Conservation (phyloP, 331 rosid genomes). For the Malus hybrid region DNA sequence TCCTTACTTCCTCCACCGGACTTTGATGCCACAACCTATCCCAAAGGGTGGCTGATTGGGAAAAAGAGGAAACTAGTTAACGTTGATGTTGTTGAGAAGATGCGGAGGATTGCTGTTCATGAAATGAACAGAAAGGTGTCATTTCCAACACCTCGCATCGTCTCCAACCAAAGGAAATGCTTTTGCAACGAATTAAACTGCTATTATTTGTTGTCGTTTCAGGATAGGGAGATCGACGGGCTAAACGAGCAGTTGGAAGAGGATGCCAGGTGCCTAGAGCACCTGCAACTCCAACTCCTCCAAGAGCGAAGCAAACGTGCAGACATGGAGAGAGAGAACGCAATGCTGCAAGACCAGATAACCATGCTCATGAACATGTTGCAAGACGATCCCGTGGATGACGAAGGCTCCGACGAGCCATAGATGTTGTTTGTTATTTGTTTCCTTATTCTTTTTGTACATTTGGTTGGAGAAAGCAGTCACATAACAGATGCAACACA, state of each 20-base stretch:
- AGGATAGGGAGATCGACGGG: slow-evolving; percentile 77
- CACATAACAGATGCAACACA: neutral
- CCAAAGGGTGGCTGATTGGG: slow-evolving; percentile 86
- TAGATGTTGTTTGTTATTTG: neutral
- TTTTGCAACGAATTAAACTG: neutral
- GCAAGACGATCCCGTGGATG: slow-evolving; percentile 41
- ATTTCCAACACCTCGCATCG: neutral
- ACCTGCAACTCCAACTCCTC: slow-evolving; percentile 67
- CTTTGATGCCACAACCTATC: slow-evolving; percentile 69
- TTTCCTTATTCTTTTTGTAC: slow-evolving; percentile 26
- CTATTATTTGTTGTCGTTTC: neutral
- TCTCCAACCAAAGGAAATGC: neutral
- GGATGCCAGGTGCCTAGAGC: slow-evolving; percentile 64
- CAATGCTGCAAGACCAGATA: slow-evolving; percentile 77
- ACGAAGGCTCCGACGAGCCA: slow-evolving; percentile 44
- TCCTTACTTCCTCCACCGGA: slow-evolving; percentile 94
- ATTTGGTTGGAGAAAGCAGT: slow-evolving; percentile 11
- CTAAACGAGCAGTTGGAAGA: slow-evolving; percentile 76
- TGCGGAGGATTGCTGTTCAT: slow-evolving; percentile 77
- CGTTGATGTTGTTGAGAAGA: slow-evolving; percentile 87
- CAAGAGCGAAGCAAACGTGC: slow-evolving; percentile 59
- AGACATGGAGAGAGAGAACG: slow-evolving; percentile 65
- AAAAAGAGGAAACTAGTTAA: slow-evolving; percentile 95
- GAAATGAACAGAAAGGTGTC: slow-evolving; percentile 92
- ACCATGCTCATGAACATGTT: slow-evolving; percentile 92